Conservation (phyloP, 2,329 filamentous ascomycete genomes). For the Fusarium torreyae region DNA sequence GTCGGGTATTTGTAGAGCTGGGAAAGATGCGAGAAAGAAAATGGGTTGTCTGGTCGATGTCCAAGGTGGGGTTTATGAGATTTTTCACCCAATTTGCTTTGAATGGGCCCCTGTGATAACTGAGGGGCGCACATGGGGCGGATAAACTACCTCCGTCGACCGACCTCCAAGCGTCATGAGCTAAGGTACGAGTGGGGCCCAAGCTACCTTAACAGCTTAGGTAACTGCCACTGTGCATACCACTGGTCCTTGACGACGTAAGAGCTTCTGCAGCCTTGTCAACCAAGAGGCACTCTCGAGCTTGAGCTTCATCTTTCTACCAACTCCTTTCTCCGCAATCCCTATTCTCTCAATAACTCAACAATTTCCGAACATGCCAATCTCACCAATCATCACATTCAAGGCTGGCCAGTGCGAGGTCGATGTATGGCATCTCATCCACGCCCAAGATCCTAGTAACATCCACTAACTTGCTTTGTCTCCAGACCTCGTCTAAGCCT, state of each 20-base stretch:
- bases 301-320: conserved; percentile 20
- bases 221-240: conserved; percentile 35
- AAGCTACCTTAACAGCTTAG: conserved; percentile 29
- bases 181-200: conserved; percentile 11
- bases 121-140: conserved; percentile 24
- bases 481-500: conserved; percentile 67
- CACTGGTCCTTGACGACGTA: conserved; percentile 56
- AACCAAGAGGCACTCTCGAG: conserved; percentile 22
- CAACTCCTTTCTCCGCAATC: conserved; percentile 19
- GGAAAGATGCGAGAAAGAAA: conserved; percentile 52
- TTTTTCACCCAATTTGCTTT: conserved; percentile 56
- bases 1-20: conserved; percentile 52
- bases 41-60: conserved; percentile 57
- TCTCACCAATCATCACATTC: conserved; percentile 91
- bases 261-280: conserved; percentile 58
- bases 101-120: conserved; percentile 35
- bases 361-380: conserved; percentile 74
- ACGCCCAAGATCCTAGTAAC: conserved; percentile 14
- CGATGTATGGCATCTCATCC: conserved; percentile 71
- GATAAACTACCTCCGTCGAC: conserved; percentile 30
- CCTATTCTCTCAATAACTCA: not conserved
- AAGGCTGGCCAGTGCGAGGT: conserved; percentile 93
- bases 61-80: conserved; percentile 60
- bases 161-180: conserved; percentile 23
- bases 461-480: conserved; percentile 47